A percentile compares a stretch with the other conserved stretches of the same genome.
phyloP scores from a whole-genome alignment of 768 basidiomycete genomes.

The Dacryopinax primogenitus region DNA sequence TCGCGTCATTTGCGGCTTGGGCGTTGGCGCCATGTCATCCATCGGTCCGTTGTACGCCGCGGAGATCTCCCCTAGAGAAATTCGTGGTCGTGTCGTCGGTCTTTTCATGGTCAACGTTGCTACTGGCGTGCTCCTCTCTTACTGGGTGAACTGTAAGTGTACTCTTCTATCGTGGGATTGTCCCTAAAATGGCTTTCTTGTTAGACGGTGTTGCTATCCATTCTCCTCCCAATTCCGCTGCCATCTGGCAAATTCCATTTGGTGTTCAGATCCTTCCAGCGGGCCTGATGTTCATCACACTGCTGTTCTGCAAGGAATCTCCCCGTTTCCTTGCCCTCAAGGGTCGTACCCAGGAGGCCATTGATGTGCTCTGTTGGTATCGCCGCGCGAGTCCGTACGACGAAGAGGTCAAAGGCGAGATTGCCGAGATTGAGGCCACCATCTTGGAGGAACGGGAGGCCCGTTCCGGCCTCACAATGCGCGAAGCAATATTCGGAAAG shows the following conservation, averaged over 20 bases:
- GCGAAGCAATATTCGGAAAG: not conserved
- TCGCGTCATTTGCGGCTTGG: constrained; percentile 64
- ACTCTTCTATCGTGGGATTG: not conserved
- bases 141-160: constrained; percentile 61
- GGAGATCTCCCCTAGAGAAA: constrained; percentile 79
- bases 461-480: not conserved
- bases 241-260: constrained; percentile 5
- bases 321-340: not conserved
- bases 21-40: constrained; percentile 69
- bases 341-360: constrained; percentile 2
- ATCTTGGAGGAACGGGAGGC: not conserved
- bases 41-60: constrained; percentile 77
- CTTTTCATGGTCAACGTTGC: constrained; percentile 85
- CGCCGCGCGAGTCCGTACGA: not conserved
- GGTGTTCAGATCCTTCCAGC: not conserved
- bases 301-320: constrained; percentile 5
- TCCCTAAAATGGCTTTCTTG: not conserved
- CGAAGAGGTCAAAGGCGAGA: constrained; percentile 1
- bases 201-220: constrained; percentile 1
- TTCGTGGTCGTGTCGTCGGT: constrained; percentile 74
- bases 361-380: constrained; percentile 3
- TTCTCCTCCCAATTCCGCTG: not conserved
- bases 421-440: not conserved
- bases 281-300: constrained; percentile 1
- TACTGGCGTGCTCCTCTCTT: constrained; percentile 71